Conservation (phyloP, 192 early-diverging fungal genomes). For the Dissophora globulifera region DNA sequence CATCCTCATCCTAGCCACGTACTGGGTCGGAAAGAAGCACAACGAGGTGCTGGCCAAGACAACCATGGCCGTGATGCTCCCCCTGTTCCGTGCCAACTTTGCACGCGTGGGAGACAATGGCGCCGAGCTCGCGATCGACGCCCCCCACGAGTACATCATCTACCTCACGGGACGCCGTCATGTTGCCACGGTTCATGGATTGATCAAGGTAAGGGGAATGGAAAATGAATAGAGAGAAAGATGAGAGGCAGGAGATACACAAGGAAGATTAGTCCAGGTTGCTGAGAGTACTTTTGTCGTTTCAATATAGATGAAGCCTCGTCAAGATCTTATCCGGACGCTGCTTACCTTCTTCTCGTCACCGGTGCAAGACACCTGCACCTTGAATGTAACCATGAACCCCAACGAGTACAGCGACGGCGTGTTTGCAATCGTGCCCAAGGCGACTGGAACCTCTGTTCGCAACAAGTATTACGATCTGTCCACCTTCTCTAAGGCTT, state of each 20-base stretch:
- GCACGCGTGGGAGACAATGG: slow-evolving; percentile 49
- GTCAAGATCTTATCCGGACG: slow-evolving; percentile 47
- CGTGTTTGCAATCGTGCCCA: slow-evolving; percentile 50
- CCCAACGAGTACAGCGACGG: slow-evolving; percentile 45
- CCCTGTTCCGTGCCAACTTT: slow-evolving; percentile 50
- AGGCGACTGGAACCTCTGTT: slow-evolving; percentile 23
- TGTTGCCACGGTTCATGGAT: slow-evolving; percentile 47
- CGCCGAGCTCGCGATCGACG: slow-evolving; percentile 46
- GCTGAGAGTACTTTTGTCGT: no score
- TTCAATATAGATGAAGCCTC: slow-evolving; percentile 34
- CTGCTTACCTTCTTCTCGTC: slow-evolving; percentile 24
- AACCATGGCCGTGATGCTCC: slow-evolving; percentile 53
- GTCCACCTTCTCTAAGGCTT: slow-evolving; percentile 40
- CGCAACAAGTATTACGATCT: slow-evolving; percentile 44
- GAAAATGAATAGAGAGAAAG: no score
- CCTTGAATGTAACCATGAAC: slow-evolving; percentile 50
- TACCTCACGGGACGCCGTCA: slow-evolving; percentile 50
- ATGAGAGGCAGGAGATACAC: no score
- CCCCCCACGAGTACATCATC: slow-evolving; percentile 51
- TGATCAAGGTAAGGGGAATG: slow-evolving; percentile 33
- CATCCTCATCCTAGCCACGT: slow-evolving; percentile 23
- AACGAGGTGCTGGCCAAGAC: slow-evolving; percentile 50
- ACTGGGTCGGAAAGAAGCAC: slow-evolving; percentile 41
- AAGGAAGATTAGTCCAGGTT: no score
- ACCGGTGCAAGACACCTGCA: slow-evolving; percentile 35